These are phyloP conservation scores for Abrus precatorius DNA, from an alignment of 306 rosid genomes.

Conservation along the genomic window DNA sequence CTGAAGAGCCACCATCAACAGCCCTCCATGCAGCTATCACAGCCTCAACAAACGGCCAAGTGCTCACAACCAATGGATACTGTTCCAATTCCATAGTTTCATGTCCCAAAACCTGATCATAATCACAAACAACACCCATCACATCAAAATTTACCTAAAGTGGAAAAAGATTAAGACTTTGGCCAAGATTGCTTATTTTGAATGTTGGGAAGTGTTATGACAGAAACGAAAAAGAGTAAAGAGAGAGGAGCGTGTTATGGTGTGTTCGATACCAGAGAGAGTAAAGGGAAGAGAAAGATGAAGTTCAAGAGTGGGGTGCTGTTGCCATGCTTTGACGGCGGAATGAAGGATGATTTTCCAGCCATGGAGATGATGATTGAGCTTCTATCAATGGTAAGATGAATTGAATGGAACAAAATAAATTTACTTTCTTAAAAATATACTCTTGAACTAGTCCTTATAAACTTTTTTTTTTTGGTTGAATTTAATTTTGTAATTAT, in stretches of 20 bases:
- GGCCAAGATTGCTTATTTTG: conserved; percentile 17
- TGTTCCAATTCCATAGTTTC: conserved; percentile 52
- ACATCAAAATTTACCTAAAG: neutral
- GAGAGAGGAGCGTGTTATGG: neutral
- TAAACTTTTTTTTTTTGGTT: too few relatives aligned
- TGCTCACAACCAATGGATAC: conserved; percentile 86
- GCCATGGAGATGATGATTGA: conserved; percentile 26
- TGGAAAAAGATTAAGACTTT: neutral
- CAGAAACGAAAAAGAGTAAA: conserved; percentile 48
- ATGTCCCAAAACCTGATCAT: conserved; percentile 59
- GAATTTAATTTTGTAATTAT: too few relatives aligned
- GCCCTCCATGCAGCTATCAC: conserved; percentile 87
- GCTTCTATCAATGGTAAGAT: neutral
- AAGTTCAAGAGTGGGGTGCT: conserved; percentile 16
- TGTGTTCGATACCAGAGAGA: conserved; percentile 47
- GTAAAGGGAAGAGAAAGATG: conserved; percentile 43
- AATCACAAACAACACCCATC: conserved; percentile 20
- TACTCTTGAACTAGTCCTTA: too few relatives aligned
- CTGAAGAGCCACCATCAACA: conserved; percentile 77
- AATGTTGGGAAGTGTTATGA: neutral
- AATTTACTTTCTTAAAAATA: too few relatives aligned
- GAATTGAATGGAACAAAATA: too few relatives aligned
- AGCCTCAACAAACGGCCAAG: conserved; percentile 97
- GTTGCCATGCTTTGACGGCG: neutral
- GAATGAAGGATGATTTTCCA: conserved; percentile 10